Conservation (phyloP, 2,329 filamentous ascomycete species). For the Xylaria sp. region DNA sequence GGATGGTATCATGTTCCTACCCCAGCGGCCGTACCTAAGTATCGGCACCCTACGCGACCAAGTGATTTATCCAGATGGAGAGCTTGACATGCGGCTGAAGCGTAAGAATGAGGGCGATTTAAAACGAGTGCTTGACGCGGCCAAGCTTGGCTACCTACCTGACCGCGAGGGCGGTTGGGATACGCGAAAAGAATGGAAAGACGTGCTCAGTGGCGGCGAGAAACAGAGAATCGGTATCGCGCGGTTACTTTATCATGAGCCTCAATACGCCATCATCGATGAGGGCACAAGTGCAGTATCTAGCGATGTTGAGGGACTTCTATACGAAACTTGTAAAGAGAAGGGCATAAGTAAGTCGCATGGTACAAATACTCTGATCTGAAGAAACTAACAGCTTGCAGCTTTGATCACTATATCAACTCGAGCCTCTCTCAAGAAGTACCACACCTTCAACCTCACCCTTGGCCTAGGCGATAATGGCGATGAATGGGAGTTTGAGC, state of each 20-base stretch:
- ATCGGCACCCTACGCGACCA: slow-evolving; percentile 95
- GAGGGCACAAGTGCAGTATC: slow-evolving; percentile 96
- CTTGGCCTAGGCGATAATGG: slow-evolving; percentile 83
- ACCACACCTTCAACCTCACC: slow-evolving; percentile 90
- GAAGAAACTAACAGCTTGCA: slow-evolving; percentile 51
- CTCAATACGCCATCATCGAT: slow-evolving; percentile 92
- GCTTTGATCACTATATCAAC: slow-evolving; percentile 96
- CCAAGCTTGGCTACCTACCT: slow-evolving; percentile 87
- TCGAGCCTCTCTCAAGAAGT: slow-evolving; percentile 92
- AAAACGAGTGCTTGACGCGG: slow-evolving; percentile 81
- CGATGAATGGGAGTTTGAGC: slow-evolving; percentile 92
- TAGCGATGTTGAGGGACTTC: slow-evolving; percentile 89
- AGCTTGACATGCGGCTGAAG: slow-evolving; percentile 89
- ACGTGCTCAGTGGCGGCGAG: slow-evolving; percentile 95
- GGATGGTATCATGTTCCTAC: slow-evolving; percentile 98
- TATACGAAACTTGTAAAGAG: slow-evolving; percentile 94
- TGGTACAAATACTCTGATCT: not conserved
- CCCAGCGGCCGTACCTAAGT: slow-evolving; percentile 91
- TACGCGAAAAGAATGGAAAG: slow-evolving; percentile 97
- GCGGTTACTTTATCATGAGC: slow-evolving; percentile 91
- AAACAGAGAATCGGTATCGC: slow-evolving; percentile 97
- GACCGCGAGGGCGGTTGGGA: slow-evolving; percentile 97
- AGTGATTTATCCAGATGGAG: slow-evolving; percentile 96
- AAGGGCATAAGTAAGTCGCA: slow-evolving; percentile 83
- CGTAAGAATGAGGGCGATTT: slow-evolving; percentile 83